Evolutionary conservation across 805 yeast species (phyloP).

Genomic region (Cephaloascus albidus): DNA sequence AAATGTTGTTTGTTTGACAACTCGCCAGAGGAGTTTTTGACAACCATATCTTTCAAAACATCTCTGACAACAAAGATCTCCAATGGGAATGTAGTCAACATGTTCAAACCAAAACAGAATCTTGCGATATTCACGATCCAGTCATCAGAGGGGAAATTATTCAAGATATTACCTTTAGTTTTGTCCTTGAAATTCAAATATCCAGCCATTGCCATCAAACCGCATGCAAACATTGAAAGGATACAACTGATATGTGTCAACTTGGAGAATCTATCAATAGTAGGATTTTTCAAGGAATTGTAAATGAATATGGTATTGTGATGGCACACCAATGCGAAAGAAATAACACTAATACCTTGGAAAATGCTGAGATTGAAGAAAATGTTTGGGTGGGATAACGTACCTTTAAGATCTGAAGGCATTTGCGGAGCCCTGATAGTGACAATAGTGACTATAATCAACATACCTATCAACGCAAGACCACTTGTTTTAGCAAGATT

Average conservation of each 20-base stretch:
- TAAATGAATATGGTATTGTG: conserved; percentile 88
- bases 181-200: conserved; percentile 62
- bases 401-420: conserved; percentile 36
- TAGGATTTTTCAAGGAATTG: conserved; percentile 71
- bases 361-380: conserved; percentile 59
- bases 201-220: conserved; percentile 73
- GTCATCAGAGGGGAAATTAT: conserved; percentile 76
- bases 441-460: conserved; percentile 65
- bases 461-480: conserved; percentile 80
- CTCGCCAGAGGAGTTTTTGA: conserved; percentile 25
- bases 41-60: conserved; percentile 61
- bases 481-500: conserved; percentile 82
- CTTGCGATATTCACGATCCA: conserved; percentile 76
- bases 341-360: conserved; percentile 89
- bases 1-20: conserved; percentile 44
- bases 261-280: conserved; percentile 62
- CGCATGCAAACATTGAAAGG: conserved; percentile 73
- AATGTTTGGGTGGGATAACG: conserved; percentile 32
- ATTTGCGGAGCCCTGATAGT: conserved; percentile 63
- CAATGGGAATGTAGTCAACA: conserved; percentile 86
- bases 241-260: conserved; percentile 81
- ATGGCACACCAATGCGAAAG: conserved; percentile 93
- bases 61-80: conserved; percentile 89
- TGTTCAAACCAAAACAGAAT: conserved; percentile 83
- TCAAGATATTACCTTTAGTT: conserved; percentile 81